Evolutionary conservation across 2,329 filamentous ascomycete species (phyloP).

Genomic region (Chaetomium sp.): DNA sequence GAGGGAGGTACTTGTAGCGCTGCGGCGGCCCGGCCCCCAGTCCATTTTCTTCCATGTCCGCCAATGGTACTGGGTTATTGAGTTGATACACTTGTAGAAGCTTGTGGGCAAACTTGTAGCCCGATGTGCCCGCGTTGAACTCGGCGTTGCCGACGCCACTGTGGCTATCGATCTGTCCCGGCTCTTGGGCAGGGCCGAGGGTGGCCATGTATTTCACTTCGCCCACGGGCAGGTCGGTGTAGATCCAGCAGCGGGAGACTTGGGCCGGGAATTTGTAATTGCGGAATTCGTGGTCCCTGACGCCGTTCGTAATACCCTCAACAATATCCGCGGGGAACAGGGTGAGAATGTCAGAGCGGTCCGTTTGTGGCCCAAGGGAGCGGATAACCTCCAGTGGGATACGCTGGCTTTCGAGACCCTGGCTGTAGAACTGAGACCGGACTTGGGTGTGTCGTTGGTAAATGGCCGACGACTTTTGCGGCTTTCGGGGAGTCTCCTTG

Average conservation of each 20-base stretch:
- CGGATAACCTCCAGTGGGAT: slow-evolving; percentile 54
- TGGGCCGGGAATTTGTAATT: slow-evolving; percentile 57
- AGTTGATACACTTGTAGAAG: slow-evolving; percentile 62
- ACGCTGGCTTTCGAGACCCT: slow-evolving; percentile 52
- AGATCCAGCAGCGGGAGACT: slow-evolving; percentile 65
- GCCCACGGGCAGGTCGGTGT: slow-evolving; percentile 50
- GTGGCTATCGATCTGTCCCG: slow-evolving; percentile 50
- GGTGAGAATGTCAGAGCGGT: slow-evolving; percentile 57
- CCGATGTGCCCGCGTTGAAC: slow-evolving; percentile 49
- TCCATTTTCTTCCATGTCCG: slow-evolving; percentile 56
- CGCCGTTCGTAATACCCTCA: slow-evolving; percentile 51
- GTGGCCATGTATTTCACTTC: slow-evolving; percentile 62
- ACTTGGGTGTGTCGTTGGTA: slow-evolving; percentile 28
- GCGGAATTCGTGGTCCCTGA: slow-evolving; percentile 58
- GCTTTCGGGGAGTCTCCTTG: slow-evolving; percentile 32
- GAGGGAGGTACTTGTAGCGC: slow-evolving; percentile 57
- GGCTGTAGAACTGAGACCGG: slow-evolving; percentile 40
- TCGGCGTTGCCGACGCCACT: slow-evolving; percentile 54
- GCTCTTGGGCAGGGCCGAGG: slow-evolving; percentile 50
- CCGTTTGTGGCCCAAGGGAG: slow-evolving; percentile 50
- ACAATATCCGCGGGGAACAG: slow-evolving; percentile 52
- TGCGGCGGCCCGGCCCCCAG: slow-evolving; percentile 56
- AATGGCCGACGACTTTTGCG: slow-evolving; percentile 26
- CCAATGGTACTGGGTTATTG: slow-evolving; percentile 58
- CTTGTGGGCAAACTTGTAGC: slow-evolving; percentile 54